These are phyloP conservation scores for Monosporascus ibericus DNA, from an alignment of 2,329 filamentous ascomycete genomes.

Conservation along the genomic window DNA sequence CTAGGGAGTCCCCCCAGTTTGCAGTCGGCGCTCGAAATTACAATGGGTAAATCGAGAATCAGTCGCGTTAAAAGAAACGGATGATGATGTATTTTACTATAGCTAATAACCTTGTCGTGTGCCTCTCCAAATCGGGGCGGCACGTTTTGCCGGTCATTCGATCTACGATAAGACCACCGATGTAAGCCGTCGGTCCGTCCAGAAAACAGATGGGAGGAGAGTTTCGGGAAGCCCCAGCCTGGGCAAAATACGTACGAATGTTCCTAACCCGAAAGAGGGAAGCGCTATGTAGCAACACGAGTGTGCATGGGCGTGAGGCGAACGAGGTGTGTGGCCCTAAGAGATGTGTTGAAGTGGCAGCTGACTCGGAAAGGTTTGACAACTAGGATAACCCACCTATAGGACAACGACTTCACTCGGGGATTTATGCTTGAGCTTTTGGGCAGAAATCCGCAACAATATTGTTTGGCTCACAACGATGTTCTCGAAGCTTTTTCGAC, in stretches of 20 bases:
- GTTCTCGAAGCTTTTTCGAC: not conserved
- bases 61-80: not conserved
- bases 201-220: not conserved
- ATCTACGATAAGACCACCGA: not conserved
- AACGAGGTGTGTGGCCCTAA: not conserved
- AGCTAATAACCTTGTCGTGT: not conserved
- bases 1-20: not conserved
- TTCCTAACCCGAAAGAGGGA: not conserved
- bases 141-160: not conserved
- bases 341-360: not conserved
- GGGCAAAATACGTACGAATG: not conserved
- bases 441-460: not conserved
- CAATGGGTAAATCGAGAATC: not conserved
- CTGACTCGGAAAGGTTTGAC: not conserved
- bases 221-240: not conserved
- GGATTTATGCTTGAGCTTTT: not conserved
- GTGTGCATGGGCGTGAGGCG: not conserved
- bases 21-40: not conserved
- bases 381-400: not conserved
- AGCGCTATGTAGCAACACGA: not conserved
- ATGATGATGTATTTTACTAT: not conserved
- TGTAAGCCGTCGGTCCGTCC: not conserved
- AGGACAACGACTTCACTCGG: not conserved
- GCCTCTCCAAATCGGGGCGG: not conserved
- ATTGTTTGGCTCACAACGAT: not conserved